These are phyloP conservation scores for Wallemia ichthyophaga DNA, from an alignment of 1,284 basidiomycete species.

Conservation along the genomic window DNA sequence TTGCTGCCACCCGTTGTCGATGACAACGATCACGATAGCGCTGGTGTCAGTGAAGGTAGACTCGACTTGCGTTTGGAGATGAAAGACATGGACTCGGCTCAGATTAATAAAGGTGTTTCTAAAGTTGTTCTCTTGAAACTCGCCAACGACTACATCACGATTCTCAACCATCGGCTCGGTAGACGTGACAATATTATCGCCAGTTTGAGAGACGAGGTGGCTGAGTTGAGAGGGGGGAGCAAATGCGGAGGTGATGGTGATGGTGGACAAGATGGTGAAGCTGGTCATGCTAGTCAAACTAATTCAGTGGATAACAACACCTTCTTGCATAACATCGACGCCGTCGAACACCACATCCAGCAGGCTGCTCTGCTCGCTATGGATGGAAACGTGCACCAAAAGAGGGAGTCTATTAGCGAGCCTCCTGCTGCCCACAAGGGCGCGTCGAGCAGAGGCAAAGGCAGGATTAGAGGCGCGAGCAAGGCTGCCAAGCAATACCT, in stretches of 20 bases:
- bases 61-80: neutral
- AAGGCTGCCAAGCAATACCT: neutral
- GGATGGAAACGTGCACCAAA: neutral
- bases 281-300: too few relatives aligned
- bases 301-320: too few relatives aligned
- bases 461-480: neutral
- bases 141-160: conserved; percentile 56
- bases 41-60: conserved; percentile 19
- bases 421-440: neutral
- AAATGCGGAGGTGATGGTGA: too few relatives aligned
- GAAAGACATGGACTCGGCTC: neutral
- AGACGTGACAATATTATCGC: conserved; percentile 27
- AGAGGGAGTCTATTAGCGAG: neutral
- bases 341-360: neutral
- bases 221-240: neutral
- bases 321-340: neutral
- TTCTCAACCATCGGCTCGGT: conserved; percentile 44
- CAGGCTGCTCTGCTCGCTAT: neutral
- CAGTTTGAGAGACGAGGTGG: neutral
- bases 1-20: conserved; percentile 65
- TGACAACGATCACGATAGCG: conserved; percentile 33
- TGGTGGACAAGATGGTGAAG: too few relatives aligned
- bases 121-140: conserved; percentile 43
- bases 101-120: neutral
- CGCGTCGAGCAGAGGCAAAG: neutral